Conservation (phyloP, 2,329 filamentous ascomycete genomes). For the Calonectria fujianensis region DNA sequence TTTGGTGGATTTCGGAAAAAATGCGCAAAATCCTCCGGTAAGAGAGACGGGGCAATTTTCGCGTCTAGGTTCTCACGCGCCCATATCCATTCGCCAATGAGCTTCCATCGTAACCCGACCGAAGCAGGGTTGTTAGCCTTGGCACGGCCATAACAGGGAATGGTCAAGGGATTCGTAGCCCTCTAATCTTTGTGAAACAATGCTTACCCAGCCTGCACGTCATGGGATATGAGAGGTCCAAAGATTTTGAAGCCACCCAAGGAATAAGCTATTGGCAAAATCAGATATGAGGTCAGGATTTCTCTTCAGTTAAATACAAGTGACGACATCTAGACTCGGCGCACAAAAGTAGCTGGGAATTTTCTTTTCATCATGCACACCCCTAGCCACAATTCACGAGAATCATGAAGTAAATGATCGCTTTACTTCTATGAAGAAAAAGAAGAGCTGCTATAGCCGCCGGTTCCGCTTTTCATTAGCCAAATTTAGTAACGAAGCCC, state of each 20-base stretch:
- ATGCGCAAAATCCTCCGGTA: conserved; percentile 13
- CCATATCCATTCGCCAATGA: conserved; percentile 8
- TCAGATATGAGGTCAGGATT: not conserved
- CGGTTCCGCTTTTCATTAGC: no score
- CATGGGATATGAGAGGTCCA: no score
- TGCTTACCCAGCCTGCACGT: not conserved
- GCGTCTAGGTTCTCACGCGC: conserved; percentile 17
- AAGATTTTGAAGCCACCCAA: not conserved
- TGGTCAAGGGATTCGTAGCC: not conserved
- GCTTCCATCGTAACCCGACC: not conserved
- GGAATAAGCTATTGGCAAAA: not conserved
- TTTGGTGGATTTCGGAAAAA: conserved; percentile 14
- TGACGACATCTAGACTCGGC: no score
- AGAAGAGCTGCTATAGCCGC: no score
- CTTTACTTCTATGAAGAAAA: no score
- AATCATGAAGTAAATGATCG: no score
- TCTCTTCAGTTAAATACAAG: not conserved
- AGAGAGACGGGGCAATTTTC: conserved; percentile 18
- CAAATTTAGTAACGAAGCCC: no score
- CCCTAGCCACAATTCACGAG: no score
- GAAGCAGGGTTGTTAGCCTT: conserved; percentile 3
- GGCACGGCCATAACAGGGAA: conserved; percentile 25
- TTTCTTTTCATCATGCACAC: no score
- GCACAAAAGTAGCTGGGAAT: no score
- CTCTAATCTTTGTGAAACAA: conserved; percentile 20